Evolutionary conservation across 495 filamentous ascomycete genomes (phyloP).

Genomic region (Rhizodiscina lignyota): DNA sequence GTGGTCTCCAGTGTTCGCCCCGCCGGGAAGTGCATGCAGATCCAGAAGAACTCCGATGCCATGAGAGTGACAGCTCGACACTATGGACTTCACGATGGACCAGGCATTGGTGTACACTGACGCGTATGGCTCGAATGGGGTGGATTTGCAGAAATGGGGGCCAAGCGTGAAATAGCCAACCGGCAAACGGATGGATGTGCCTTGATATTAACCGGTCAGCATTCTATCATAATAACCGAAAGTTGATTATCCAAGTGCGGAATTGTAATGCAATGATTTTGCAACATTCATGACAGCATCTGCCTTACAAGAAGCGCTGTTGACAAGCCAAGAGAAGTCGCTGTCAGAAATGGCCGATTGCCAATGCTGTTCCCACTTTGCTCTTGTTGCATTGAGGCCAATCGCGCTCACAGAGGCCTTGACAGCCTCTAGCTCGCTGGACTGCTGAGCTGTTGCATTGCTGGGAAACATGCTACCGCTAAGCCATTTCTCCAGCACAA

Average conservation of each 20-base stretch:
- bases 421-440: constrained; percentile 33
- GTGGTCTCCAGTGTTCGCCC: constrained; percentile 32
- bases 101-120: constrained; percentile 34
- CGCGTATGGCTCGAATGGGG: constrained; percentile 26
- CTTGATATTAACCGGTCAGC: constrained; percentile 5
- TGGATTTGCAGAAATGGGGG: constrained; percentile 27
- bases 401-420: constrained; percentile 21
- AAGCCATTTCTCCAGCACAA: constrained; percentile 39
- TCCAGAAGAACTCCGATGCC: constrained; percentile 37
- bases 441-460: too few species aligned
- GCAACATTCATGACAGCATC: too few species aligned
- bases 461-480: constrained; percentile 24
- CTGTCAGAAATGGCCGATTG: too few species aligned
- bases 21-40: constrained; percentile 37
- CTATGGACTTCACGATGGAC: constrained; percentile 23
- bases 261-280: too few species aligned
- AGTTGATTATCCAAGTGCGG: background rate
- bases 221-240: background rate
- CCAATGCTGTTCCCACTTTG: constrained; percentile 35
- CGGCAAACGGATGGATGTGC: constrained; percentile 36
- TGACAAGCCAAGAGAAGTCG: constrained; percentile 29
- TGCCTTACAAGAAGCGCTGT: constrained; percentile 26
- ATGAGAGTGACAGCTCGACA: constrained; percentile 20
- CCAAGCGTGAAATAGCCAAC: constrained; percentile 39
- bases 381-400: constrained; percentile 27